These are phyloP conservation scores for Aspergillus vadensis DNA, from an alignment of 2,329 filamentous ascomycete genomes.

Conservation along the genomic window DNA sequence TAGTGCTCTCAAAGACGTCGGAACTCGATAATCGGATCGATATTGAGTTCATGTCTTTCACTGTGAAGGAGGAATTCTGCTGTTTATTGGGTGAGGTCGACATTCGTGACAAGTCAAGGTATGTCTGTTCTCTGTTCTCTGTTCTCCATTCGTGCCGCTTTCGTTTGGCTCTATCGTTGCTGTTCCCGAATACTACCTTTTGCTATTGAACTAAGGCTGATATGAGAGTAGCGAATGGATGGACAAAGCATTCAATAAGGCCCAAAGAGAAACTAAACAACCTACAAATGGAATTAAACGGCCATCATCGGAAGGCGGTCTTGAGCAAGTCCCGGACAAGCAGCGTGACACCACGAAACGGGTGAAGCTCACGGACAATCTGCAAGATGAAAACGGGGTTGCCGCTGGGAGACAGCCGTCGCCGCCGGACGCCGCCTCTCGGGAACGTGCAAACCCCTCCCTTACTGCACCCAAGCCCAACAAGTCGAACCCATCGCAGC, in stretches of 20 bases:
- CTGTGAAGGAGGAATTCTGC: constrained; percentile 27
- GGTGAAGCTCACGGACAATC: constrained; percentile 33
- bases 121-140: constrained; percentile 12
- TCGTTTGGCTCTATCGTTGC: not conserved
- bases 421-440: constrained; percentile 6
- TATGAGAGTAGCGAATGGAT: constrained; percentile 33
- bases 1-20: constrained; percentile 29
- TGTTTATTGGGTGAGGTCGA: constrained; percentile 15
- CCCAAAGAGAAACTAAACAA: constrained; percentile 13
- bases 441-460: constrained; percentile 6
- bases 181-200: not conserved
- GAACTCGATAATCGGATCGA: constrained; percentile 25
- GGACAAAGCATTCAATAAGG: constrained; percentile 32
- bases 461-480: constrained; percentile 1
- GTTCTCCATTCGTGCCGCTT: not conserved
- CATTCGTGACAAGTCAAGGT: constrained; percentile 28
- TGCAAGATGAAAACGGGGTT: constrained; percentile 28
- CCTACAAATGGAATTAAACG: constrained; percentile 19
- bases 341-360: constrained; percentile 24
- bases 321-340: constrained; percentile 12
- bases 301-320: constrained; percentile 8
- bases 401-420: constrained; percentile 4
- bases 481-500: not conserved
- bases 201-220: not conserved
- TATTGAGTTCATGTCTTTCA: constrained; percentile 30